Base-by-base conservation (phyloP, 2,329 filamentous ascomycete species). In the Aspergillus awamori region DNA sequence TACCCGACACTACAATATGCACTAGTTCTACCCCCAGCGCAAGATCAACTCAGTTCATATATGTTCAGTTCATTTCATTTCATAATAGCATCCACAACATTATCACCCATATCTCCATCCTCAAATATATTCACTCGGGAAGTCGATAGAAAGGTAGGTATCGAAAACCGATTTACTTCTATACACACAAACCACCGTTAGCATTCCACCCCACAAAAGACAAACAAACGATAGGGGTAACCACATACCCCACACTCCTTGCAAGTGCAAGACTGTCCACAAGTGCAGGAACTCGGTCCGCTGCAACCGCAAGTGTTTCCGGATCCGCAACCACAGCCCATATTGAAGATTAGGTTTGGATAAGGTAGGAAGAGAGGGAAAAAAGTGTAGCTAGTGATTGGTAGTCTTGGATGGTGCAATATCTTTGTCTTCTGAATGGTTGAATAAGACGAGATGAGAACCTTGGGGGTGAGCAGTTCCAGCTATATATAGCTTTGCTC, bases 191-290 rank as follows among this genome's bases (percentile, higher is more conserved):
- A 15, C n/a, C 26, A 24, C 45, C 24, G n/a, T 49, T 28, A 49
- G 45, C 45, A 49, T 11, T 28, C 30, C 63, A 63, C 62, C 57
- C 43, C 53, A 38, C 41, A n/a, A 15, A 22, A 8, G 10, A 28
- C 15, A 39, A 53, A n/a, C 6, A 24, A 26, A 38, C 41, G 45
- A 30, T 49, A 28, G 36, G 20, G 2, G 2, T 20, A 20, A 20
- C 20, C 20, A 74, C 75, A 67, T 77, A 77, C 75, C 70, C 74
- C 74, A 65, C 75, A 77, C 68, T 70, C 69, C 69, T 75, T 72
- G 70, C 75, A 77, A 65, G 67, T 54, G 62, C 75, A 77, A 61
- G 64, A 67, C 58, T 69, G 68, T 48, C 67, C 67, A 61, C 75
- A 77, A 59, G 70, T 70, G 64, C 75, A 77, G 59, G 53, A 66